These are phyloP conservation scores for Cicer chorassanicum DNA, from an alignment of 306 rosid genomes.

Conservation along the genomic window DNA sequence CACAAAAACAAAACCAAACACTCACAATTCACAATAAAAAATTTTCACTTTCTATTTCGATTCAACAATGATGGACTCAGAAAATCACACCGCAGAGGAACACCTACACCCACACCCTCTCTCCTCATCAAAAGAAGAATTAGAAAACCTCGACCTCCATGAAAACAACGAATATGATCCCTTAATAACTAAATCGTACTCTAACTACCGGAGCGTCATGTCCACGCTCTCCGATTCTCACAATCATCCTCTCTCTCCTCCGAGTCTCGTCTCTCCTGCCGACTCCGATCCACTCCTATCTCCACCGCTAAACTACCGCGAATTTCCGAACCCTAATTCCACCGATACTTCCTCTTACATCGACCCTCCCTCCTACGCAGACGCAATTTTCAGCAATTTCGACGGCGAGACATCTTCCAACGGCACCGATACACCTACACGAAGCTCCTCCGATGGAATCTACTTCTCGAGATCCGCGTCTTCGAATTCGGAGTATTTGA, in stretches of 20 bases:
- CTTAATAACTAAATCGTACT: slow-evolving; percentile 52
- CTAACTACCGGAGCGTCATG: slow-evolving; percentile 78
- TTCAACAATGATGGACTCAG: slow-evolving; percentile 86
- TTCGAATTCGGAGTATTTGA: slow-evolving; percentile 65
- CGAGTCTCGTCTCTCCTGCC: slow-evolving; percentile 34
- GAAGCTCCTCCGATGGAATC: slow-evolving; percentile 57
- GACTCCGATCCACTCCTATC: slow-evolving; percentile 59
- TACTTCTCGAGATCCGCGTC: slow-evolving; percentile 59
- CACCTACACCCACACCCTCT: slow-evolving; percentile 61
- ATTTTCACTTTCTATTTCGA: slow-evolving; percentile 13
- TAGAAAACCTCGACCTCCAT: slow-evolving; percentile 69
- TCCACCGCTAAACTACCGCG: slow-evolving; percentile 46
- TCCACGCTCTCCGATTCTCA: slow-evolving; percentile 56
- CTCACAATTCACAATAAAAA: neutral
- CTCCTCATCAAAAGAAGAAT: slow-evolving; percentile 53
- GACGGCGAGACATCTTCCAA: slow-evolving; percentile 54
- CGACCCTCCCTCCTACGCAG: slow-evolving; percentile 71
- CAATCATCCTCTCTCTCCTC: slow-evolving; percentile 57
- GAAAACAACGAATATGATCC: slow-evolving; percentile 52
- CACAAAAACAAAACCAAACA: slow-evolving; percentile 14
- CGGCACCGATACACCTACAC: slow-evolving; percentile 63
- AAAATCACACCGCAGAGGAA: slow-evolving; percentile 58
- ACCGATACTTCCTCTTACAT: slow-evolving; percentile 53
- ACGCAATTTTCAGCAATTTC: slow-evolving; percentile 62
- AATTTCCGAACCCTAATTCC: slow-evolving; percentile 49